phyloP scores from a whole-genome alignment of 2,329 filamentous ascomycete genomes.

The Cadophora luteo-olivacea region DNA sequence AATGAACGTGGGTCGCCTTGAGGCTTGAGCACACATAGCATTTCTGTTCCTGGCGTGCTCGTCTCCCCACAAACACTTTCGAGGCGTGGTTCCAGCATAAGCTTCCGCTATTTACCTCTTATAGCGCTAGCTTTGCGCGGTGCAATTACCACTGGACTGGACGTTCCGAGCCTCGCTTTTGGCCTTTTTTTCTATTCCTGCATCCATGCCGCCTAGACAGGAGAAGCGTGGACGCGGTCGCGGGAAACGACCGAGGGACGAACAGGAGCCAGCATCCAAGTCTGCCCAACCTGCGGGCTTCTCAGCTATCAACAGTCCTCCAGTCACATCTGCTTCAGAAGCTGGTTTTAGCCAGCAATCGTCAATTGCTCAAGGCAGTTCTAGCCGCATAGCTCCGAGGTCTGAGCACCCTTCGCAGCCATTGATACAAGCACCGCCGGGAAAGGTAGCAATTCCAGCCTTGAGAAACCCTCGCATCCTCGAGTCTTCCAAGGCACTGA shows the following conservation, averaged over 20 bases:
- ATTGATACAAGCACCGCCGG: conserved; percentile 19
- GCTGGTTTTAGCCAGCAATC: not conserved
- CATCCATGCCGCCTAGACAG: conserved; percentile 19
- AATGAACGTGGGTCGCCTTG: not conserved
- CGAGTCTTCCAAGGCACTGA: conserved; percentile 23
- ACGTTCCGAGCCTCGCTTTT: not conserved
- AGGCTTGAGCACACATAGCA: not conserved
- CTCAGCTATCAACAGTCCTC: not conserved
- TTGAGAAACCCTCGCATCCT: conserved; percentile 23
- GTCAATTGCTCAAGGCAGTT: not conserved
- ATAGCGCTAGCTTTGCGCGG: not conserved
- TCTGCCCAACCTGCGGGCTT: not conserved
- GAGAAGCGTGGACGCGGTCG: conserved; percentile 21
- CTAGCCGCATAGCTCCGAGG: not conserved
- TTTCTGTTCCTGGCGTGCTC: not conserved
- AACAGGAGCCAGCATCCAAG: not conserved
- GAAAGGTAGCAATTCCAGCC: conserved; percentile 39
- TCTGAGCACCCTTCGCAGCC: not conserved
- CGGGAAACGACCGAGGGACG: conserved; percentile 23
- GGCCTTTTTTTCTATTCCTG: not conserved
- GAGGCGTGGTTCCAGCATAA: not conserved
- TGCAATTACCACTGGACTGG: not conserved
- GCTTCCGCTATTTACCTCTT: not conserved
- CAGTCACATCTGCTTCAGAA: not conserved
- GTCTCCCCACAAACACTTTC: conserved; percentile 1